These are phyloP conservation scores for Flaveria linearis DNA, from an alignment of 129 eudicot genomes.

Conservation along the genomic window DNA sequence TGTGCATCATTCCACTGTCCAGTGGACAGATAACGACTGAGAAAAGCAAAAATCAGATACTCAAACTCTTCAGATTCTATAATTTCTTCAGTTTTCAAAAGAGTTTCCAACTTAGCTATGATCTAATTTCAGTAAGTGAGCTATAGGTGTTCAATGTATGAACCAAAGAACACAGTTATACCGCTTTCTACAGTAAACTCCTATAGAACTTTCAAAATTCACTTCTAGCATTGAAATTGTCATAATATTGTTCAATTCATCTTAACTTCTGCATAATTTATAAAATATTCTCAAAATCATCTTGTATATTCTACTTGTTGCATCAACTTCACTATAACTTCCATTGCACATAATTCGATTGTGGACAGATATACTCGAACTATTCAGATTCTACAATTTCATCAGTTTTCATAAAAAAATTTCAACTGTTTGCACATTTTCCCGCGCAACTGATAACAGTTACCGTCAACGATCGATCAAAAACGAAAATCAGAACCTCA, in stretches of 20 bases:
- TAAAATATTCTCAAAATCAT: background rate
- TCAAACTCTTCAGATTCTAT: background rate
- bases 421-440: background rate
- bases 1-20: background rate
- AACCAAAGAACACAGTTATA: background rate
- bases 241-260: no score
- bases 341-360: background rate
- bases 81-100: background rate
- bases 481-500: conserved; percentile 7
- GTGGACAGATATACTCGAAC: background rate
- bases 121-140: background rate
- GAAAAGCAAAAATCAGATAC: background rate
- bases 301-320: background rate
- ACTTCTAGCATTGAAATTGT: no score
- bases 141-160: background rate
- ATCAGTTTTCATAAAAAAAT: background rate
- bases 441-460: background rate
- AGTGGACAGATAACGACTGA: background rate
- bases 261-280: no score
- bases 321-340: background rate
- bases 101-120: background rate
- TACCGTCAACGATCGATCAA: background rate
- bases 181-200: no score
- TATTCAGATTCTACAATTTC: background rate
- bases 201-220: no score